phyloP scores from a whole-genome alignment of 2,329 filamentous ascomycete genomes.

The Alternaria arborescens region DNA sequence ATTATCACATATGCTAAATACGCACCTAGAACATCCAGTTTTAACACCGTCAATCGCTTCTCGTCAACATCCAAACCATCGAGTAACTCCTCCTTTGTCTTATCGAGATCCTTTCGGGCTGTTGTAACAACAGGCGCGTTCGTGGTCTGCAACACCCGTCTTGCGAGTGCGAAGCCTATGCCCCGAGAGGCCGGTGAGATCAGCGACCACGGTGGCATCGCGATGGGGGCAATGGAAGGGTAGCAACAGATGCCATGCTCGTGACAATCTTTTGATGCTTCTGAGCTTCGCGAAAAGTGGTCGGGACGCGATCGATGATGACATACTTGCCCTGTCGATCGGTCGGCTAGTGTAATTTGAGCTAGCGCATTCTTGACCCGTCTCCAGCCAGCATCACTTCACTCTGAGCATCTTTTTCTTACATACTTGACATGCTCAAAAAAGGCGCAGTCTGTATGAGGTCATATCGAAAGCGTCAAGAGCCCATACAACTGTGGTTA shows the following conservation, averaged over 20 bases:
- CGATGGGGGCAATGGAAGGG: neutral
- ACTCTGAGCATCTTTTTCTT: neutral
- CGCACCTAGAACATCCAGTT: constrained; percentile 66
- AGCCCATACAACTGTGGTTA: neutral
- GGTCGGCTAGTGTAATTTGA: constrained; percentile 25
- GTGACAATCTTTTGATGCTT: constrained; percentile 1
- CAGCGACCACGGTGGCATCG: constrained; percentile 59
- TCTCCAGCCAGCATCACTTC: neutral
- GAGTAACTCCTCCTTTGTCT: constrained; percentile 61
- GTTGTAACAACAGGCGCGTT: constrained; percentile 68
- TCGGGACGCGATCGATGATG: constrained; percentile 42
- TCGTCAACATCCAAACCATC: constrained; percentile 58
- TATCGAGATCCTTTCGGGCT: constrained; percentile 62
- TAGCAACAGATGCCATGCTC: constrained; percentile 16
- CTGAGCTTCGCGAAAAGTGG: constrained; percentile 13
- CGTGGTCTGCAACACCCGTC: constrained; percentile 66
- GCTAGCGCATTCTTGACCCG: neutral
- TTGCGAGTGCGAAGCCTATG: constrained; percentile 68
- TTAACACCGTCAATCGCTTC: constrained; percentile 60
- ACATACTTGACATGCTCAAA: neutral
- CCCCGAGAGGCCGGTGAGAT: constrained; percentile 69
- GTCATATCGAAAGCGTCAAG: neutral
- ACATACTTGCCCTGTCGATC: constrained; percentile 38
- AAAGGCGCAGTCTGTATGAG: neutral
- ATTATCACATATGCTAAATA: neutral